phyloP scores from a whole-genome alignment of 2,329 filamentous ascomycete genomes.

The Pseudocercospora musae region DNA sequence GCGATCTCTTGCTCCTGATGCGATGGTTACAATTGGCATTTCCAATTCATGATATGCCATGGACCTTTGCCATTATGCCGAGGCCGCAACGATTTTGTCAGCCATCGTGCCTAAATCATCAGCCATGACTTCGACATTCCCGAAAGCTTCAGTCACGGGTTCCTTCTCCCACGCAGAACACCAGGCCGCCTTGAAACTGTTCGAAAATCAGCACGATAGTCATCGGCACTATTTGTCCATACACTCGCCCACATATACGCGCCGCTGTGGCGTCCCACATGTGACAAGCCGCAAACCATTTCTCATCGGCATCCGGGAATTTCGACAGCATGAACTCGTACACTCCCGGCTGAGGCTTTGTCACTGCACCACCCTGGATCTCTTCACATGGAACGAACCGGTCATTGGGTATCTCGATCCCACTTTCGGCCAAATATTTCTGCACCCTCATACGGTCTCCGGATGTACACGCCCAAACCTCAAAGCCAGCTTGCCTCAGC shows the following conservation, averaged over 20 bases:
- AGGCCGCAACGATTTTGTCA: background rate
- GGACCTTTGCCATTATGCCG: background rate
- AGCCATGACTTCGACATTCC: slow-evolving; percentile 13
- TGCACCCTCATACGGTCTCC: slow-evolving; percentile 49
- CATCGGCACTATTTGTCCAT: background rate
- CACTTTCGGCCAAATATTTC: slow-evolving; percentile 49
- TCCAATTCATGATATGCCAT: too few species aligned
- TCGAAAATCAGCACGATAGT: background rate
- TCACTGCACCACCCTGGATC: slow-evolving; percentile 34
- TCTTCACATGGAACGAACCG: slow-evolving; percentile 53
- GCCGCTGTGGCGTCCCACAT: slow-evolving; percentile 58
- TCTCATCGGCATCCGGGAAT: slow-evolving; percentile 37
- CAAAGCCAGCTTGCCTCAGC: slow-evolving; percentile 47
- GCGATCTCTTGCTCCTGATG: too few species aligned
- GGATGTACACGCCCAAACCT: slow-evolving; percentile 53
- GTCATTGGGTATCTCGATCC: slow-evolving; percentile 48
- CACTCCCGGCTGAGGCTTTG: slow-evolving; percentile 48
- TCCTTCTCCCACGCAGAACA: slow-evolving; percentile 53
- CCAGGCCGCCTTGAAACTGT: slow-evolving; percentile 50
- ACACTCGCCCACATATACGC: slow-evolving; percentile 39
- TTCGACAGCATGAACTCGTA: slow-evolving; percentile 45
- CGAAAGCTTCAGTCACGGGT: slow-evolving; percentile 48
- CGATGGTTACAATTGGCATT: too few species aligned
- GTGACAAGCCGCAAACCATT: slow-evolving; percentile 58
- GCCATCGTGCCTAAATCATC: slow-evolving; percentile 1